A percentile compares a stretch with the other conserved stretches of the same genome.
Conservation (phyloP, 371 early-diverging fungal species). For the Umbelopsis sp. region DNA sequence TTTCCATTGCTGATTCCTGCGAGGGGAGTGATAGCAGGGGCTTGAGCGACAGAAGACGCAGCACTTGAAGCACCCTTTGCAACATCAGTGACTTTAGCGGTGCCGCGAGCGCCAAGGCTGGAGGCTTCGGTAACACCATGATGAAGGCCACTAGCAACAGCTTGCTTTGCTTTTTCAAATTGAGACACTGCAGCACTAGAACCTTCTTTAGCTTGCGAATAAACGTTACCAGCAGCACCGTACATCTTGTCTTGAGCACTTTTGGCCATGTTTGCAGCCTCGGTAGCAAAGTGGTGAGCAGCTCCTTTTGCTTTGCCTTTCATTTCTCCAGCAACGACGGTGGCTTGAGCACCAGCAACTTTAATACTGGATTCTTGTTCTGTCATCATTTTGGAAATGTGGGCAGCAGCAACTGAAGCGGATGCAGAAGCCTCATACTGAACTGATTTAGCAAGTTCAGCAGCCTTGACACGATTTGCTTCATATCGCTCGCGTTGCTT, state of each 20-base stretch:
- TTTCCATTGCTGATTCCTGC: background rate
- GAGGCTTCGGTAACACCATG: slow-evolving; percentile 5
- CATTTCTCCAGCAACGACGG: background rate
- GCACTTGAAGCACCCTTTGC: background rate
- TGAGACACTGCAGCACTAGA: background rate
- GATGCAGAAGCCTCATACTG: background rate
- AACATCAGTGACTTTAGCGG: background rate
- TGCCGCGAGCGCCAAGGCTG: background rate
- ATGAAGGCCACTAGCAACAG: background rate
- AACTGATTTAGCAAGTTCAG: background rate
- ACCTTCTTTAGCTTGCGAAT: background rate
- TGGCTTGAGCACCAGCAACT: slow-evolving; percentile 1
- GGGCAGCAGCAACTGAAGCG: background rate
- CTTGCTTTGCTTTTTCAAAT: slow-evolving; percentile 5
- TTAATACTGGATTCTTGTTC: background rate
- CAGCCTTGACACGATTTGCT: background rate
- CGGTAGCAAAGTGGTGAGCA: slow-evolving; percentile 4
- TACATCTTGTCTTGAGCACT: background rate
- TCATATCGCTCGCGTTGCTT: background rate
- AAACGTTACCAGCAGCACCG: slow-evolving; percentile 9
- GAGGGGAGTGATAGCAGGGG: background rate
- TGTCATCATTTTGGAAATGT: background rate
- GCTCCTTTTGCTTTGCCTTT: slow-evolving; percentile 10
- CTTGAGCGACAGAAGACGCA: background rate
- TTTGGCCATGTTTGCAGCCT: background rate